These are phyloP conservation scores for Cylindrotheca closterium DNA, from an alignment of 108 stramenopile species.

Conservation along the genomic window DNA sequence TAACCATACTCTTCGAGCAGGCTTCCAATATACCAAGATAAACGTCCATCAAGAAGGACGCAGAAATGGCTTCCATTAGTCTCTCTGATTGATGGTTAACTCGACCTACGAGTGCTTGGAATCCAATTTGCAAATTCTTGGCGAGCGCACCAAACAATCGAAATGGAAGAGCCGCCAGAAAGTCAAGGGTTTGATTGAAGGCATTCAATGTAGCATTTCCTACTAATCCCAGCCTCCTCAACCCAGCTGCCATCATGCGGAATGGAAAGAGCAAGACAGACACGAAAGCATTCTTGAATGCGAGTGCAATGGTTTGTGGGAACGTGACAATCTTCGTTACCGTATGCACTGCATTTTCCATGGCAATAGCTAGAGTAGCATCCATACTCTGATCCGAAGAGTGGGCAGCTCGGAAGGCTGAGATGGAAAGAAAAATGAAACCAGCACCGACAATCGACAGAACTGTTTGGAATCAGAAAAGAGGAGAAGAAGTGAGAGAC, in stretches of 20 bases:
- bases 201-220: slow-evolving; percentile 18
- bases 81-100: slow-evolving; percentile 1
- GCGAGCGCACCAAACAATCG: slow-evolving; percentile 7
- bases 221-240: slow-evolving; percentile 5
- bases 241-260: slow-evolving; percentile 9
- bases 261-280: slow-evolving; percentile 29
- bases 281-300: slow-evolving; percentile 23
- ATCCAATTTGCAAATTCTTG: slow-evolving; percentile 3
- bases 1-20: not conserved
- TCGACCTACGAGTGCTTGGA: not conserved
- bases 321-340: slow-evolving; percentile 26
- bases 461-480: slow-evolving; percentile 10
- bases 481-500: not conserved
- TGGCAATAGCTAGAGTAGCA: slow-evolving; percentile 11
- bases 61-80: slow-evolving; percentile 3
- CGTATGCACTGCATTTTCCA: slow-evolving; percentile 9
- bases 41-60: slow-evolving; percentile 1
- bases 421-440: slow-evolving; percentile 26
- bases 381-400: slow-evolving; percentile 19
- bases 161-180: slow-evolving; percentile 19
- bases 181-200: slow-evolving; percentile 8
- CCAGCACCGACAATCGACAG: slow-evolving; percentile 25
- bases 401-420: slow-evolving; percentile 29
- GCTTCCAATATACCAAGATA: not conserved
- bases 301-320: slow-evolving; percentile 20